Conservation (phyloP, 208 protist species). For the Leptomonas pyrrhocoris region DNA sequence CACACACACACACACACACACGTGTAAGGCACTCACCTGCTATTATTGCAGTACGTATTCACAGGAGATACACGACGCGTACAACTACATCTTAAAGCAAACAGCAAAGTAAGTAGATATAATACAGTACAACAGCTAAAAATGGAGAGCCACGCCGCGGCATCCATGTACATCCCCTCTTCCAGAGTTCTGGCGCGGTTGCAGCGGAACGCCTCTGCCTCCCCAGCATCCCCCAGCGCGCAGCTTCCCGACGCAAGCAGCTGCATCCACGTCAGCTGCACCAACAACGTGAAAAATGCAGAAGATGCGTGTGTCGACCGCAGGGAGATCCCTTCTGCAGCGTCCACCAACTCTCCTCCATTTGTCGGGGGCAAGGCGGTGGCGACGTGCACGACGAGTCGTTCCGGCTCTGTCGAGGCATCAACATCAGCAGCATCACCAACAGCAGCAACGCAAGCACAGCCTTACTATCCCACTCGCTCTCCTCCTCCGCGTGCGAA, state of each 20-base stretch:
- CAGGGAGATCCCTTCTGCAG: too few relatives aligned
- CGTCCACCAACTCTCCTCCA: too few relatives aligned
- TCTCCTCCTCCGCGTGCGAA: neutral
- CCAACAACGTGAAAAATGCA: neutral
- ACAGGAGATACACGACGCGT: too few relatives aligned
- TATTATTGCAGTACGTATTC: too few relatives aligned
- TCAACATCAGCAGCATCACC: neutral
- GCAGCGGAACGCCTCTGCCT: slow-evolving; percentile 15
- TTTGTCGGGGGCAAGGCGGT: too few relatives aligned
- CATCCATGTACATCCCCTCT: slow-evolving; percentile 39
- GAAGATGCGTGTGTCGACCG: neutral
- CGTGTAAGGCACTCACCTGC: too few relatives aligned
- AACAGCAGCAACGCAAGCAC: neutral
- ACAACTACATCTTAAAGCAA: too few relatives aligned
- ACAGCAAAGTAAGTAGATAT: neutral
- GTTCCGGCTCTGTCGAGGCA: neutral
- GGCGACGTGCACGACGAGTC: too few relatives aligned
- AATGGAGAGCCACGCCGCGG: slow-evolving; percentile 47
- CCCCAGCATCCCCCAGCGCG: neutral
- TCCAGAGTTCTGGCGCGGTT: slow-evolving; percentile 36
- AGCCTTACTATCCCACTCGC: slow-evolving; percentile 9
- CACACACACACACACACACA: neutral
- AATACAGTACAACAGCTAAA: neutral
- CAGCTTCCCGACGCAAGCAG: neutral
- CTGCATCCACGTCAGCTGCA: neutral